Conservation (phyloP, 495 filamentous ascomycete genomes). For the Neurospora sp. region DNA sequence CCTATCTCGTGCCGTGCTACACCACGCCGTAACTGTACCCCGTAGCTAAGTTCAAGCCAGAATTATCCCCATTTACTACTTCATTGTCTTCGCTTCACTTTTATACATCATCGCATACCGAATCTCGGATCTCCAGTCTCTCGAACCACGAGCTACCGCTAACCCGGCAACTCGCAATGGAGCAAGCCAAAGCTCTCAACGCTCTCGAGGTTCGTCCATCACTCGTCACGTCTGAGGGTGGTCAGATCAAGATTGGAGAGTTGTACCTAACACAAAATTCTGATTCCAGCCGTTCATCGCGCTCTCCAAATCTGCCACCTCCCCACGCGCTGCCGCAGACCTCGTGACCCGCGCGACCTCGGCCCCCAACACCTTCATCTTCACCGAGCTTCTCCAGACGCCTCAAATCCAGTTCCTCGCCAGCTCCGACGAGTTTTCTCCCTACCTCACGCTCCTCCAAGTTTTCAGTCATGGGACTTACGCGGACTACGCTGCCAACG, state of each 20-base stretch:
- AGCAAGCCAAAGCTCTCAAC: constrained; percentile 76
- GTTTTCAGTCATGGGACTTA: constrained; percentile 94
- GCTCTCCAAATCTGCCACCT: constrained; percentile 74
- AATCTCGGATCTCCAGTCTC: not conserved
- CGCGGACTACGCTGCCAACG: constrained; percentile 48
- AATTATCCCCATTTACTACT: not conserved
- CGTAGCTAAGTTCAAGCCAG: not conserved
- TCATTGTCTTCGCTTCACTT: not conserved
- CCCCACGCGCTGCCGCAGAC: constrained; percentile 74
- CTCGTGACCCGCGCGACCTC: constrained; percentile 82
- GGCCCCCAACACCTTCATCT: constrained; percentile 81
- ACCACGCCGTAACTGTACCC: not conserved
- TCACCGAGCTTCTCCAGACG: constrained; percentile 80
- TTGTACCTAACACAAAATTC: constrained; percentile 1
- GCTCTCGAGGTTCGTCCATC: constrained; percentile 49
- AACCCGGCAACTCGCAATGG: constrained; percentile 44
- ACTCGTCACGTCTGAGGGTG: not conserved
- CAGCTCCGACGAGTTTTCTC: constrained; percentile 28
- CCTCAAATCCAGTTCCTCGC: constrained; percentile 71
- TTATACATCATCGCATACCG: not conserved
- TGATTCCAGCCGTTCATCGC: constrained; percentile 64
- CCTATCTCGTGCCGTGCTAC: not conserved
- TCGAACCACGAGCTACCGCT: not conserved
- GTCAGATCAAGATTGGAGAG: not conserved
- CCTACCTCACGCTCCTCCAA: constrained; percentile 64